These are phyloP conservation scores for Naganishia vishniacii DNA, from an alignment of 768 basidiomycete species.

Conservation along the genomic window DNA sequence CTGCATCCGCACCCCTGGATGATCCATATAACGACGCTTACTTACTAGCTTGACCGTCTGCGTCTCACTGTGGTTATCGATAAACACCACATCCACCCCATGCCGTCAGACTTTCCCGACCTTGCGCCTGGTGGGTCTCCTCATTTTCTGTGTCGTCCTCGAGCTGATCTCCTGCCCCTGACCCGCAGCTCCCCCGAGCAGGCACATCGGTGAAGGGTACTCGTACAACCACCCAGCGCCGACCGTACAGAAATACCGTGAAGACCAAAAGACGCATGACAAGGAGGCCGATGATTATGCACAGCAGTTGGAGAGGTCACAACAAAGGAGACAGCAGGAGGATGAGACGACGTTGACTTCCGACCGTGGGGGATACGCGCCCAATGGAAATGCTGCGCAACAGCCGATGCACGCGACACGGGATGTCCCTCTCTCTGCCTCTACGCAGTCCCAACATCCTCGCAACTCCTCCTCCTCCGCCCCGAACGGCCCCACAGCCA, in stretches of 20 bases:
- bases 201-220: conserved; percentile 41
- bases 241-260: conserved; percentile 46
- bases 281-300: conserved; percentile 41
- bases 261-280: conserved; percentile 34
- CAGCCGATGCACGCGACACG: not conserved
- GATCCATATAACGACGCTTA: too few species aligned
- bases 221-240: conserved; percentile 44
- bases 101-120: too few species aligned
- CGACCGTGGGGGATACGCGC: too few species aligned
- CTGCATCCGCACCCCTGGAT: too few species aligned
- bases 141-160: not conserved
- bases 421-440: conserved; percentile 9
- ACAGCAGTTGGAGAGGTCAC: conserved; percentile 30
- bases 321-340: not conserved
- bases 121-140: not conserved
- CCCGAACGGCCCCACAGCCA: conserved; percentile 6
- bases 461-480: not conserved
- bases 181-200: conserved; percentile 42
- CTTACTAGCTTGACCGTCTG: too few species aligned
- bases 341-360: not conserved
- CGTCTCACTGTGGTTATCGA: too few species aligned
- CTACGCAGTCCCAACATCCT: not conserved
- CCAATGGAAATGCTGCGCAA: conserved; percentile 19
- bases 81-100: too few species aligned
- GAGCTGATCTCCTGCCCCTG: conserved; percentile 38